Conservation (phyloP, 768 basidiomycete genomes). For the Crassisporium funariophilum region DNA sequence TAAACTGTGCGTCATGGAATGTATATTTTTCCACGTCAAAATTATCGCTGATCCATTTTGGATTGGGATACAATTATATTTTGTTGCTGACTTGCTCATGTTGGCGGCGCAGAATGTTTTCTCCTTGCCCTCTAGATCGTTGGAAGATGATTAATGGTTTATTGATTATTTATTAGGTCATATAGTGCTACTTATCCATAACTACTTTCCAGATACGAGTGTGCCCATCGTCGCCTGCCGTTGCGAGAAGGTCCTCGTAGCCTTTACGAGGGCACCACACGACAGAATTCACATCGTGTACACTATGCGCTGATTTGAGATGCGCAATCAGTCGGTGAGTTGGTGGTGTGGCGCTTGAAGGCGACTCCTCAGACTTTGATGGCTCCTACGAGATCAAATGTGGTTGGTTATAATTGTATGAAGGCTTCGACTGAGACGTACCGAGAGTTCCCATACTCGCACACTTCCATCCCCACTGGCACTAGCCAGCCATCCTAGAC, state of each 20-base stretch:
- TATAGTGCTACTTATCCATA: background rate
- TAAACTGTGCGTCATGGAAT: too few relatives aligned
- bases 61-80: too few relatives aligned
- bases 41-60: too few relatives aligned
- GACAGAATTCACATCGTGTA: constrained; percentile 83
- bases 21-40: too few relatives aligned
- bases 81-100: too few relatives aligned
- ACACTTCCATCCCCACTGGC: constrained; percentile 86
- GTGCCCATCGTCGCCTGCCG: constrained; percentile 83
- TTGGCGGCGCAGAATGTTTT: too few relatives aligned
- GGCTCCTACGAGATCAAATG: too few relatives aligned
- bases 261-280: constrained; percentile 79
- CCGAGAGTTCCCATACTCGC: constrained; percentile 77
- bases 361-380: constrained; percentile 16
- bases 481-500: constrained; percentile 82
- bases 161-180: too few relatives aligned
- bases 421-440: constrained; percentile 35
- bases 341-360: constrained; percentile 17
- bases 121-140: too few relatives aligned
- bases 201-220: constrained; percentile 73
- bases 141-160: background rate
- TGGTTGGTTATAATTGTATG: too few relatives aligned
- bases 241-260: constrained; percentile 69
- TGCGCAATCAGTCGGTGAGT: constrained; percentile 55
- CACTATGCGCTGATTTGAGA: constrained; percentile 70